Base-by-base conservation (phyloP, 768 basidiomycete species). In the Mycena belliarum region DNA sequence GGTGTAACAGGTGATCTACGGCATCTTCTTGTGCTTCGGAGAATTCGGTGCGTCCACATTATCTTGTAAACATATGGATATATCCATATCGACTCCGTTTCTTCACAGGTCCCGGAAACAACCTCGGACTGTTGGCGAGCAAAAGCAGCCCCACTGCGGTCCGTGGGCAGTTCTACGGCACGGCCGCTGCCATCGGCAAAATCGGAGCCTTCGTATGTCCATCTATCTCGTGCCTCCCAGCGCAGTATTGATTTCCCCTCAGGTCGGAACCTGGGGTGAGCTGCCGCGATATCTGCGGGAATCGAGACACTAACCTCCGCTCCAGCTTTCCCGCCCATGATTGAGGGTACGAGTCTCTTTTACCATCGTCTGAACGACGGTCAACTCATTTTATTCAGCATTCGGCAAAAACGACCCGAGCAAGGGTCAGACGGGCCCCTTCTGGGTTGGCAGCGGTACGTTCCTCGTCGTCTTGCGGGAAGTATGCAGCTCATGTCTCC, bases 11-110 rank as follows among this genome's bases (percentile, higher is more conserved):
- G 85, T 95, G 32, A 75, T 97, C 9, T 96, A 97, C 65, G 95
- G 95, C 15, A 84, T 97, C 47, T 97, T 97, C 82, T 69, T 95
- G 65, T 86, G 84, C 66, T 88, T 94, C 53, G 95, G 95, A 45
- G 95, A 96, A 74, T 75, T 93, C 25, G 92, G 91, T 79, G 54
- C 29, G 76, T 65, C n/a, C n/a, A n/a, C n/a, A n/a, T n/a, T n/a
- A n/a, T n/a, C n/a, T n/a, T n/a, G n/a, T n/a, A n/a, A n/a, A n/a
- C n/a, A n/a, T n/a, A n/a, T n/a, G n/a, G n/a, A n/a, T n/a, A n/a
- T n/a, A n/a, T n/a, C n/a, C n/a, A n/a, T n/a, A n/a, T n/a, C n/a
- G n/a, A n/a, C n/a, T n/a, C 66, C 38, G 61, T 24, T 24, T 18
- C 9, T 40, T 40, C 42, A 40, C 51, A 83, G 84, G 88, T 28